Evolutionary conservation across 352 stramenopile species (phyloP).

Genomic region (Globisporangium lucens): DNA sequence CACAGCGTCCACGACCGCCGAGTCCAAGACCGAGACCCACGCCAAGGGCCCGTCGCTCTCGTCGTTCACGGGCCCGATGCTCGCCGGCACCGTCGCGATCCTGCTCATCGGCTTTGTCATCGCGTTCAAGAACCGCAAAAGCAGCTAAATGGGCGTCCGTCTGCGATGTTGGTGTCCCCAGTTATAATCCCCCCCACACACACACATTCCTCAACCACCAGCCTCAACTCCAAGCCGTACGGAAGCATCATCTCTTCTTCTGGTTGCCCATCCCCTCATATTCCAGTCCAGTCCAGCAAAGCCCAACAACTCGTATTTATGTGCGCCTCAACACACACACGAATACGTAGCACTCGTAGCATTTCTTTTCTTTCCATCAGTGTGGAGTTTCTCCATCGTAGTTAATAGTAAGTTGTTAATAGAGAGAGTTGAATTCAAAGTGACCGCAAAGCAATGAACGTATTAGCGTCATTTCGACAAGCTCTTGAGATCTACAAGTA

Average conservation of each 20-base stretch:
- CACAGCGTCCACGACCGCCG: slow-evolving; percentile 4
- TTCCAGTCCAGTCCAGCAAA: not conserved
- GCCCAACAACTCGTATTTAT: slow-evolving; percentile 1
- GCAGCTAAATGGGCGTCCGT: not conserved
- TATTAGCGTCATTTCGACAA: too few relatives aligned
- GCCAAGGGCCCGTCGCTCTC: slow-evolving; percentile 23
- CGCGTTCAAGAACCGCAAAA: slow-evolving; percentile 42
- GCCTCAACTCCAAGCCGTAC: too few relatives aligned
- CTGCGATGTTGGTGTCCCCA: not conserved
- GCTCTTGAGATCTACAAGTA: too few relatives aligned
- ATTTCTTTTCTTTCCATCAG: not conserved
- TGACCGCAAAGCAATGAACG: too few relatives aligned
- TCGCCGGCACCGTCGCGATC: slow-evolving; percentile 46
- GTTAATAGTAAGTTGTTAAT: not conserved
- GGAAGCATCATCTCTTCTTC: not conserved
- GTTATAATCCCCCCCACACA: not conserved
- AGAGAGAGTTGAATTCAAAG: not conserved
- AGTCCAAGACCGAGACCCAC: slow-evolving; percentile 3
- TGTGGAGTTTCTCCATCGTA: not conserved
- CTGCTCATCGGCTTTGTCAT: slow-evolving; percentile 56
- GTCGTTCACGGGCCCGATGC: slow-evolving; percentile 40
- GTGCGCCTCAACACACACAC: not conserved
- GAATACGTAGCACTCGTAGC: not conserved
- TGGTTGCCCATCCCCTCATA: not conserved
- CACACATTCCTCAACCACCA: not conserved